A percentile compares a stretch with the other conserved stretches of the same genome.
Evolutionary conservation across 768 basidiomycete genomes (phyloP).

Genomic region (Leccinum fibrillosum): DNA sequence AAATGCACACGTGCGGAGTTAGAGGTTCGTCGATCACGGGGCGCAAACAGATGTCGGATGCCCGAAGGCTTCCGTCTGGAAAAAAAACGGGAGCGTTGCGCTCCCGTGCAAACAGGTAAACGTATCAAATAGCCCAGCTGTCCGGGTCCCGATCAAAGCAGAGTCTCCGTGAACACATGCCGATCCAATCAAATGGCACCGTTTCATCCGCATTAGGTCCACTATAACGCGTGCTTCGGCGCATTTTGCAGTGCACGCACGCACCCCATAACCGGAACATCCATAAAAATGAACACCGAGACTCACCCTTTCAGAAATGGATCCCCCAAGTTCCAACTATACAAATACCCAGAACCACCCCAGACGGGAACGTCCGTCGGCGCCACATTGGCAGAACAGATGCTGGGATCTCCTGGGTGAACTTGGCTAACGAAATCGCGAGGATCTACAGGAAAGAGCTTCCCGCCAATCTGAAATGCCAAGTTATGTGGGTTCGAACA

Average conservation of each 20-base stretch:
- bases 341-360: slow-evolving; percentile 53
- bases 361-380: slow-evolving; percentile 58
- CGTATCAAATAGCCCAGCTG: not conserved
- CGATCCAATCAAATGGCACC: not conserved
- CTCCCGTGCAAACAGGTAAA: not conserved
- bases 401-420: slow-evolving; percentile 33
- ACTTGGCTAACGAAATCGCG: slow-evolving; percentile 60
- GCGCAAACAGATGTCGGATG: slow-evolving; percentile 5
- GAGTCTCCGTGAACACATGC: not conserved
- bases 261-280: not conserved
- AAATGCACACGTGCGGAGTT: not conserved
- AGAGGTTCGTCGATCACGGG: not conserved
- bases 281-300: not conserved
- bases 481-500: slow-evolving; percentile 63
- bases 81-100: not conserved
- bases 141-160: slow-evolving; percentile 2
- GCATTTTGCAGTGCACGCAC: not conserved
- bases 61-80: slow-evolving; percentile 13
- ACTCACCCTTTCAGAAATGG: slow-evolving; percentile 75
- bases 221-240: not conserved
- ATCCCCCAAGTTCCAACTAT: slow-evolving; percentile 75
- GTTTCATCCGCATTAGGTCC: slow-evolving; percentile 8
- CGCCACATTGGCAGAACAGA: slow-evolving; percentile 55
- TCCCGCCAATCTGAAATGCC: slow-evolving; percentile 65
- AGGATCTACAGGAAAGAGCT: slow-evolving; percentile 69